phyloP scores from a whole-genome alignment of 2,329 filamentous ascomycete genomes.

The Neodidymelliopsis sp. region DNA sequence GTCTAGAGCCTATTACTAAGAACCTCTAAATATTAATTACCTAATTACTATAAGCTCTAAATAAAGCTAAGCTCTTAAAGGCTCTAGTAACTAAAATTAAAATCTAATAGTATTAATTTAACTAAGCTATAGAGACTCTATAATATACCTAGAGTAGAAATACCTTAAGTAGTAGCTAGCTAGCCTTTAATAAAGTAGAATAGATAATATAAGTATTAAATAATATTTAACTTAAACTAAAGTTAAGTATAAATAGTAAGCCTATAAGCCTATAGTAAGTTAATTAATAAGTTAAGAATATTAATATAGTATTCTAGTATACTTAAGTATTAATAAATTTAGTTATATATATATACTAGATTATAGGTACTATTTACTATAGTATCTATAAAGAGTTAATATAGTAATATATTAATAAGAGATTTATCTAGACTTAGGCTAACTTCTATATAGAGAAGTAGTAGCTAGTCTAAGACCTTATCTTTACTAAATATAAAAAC shows the following conservation, averaged over 20 bases:
- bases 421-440: neutral
- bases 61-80: too few species aligned
- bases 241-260: neutral
- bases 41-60: too few species aligned
- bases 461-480: neutral
- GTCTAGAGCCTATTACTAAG: too few species aligned
- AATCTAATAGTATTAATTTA: too few species aligned
- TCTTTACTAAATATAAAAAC: neutral
- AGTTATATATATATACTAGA: neutral
- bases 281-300: constrained; percentile 6
- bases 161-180: too few species aligned
- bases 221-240: too few species aligned
- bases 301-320: constrained; percentile 2
- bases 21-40: too few species aligned
- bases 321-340: neutral
- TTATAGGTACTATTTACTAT: constrained; percentile 6
- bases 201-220: too few species aligned
- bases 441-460: neutral
- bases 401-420: neutral
- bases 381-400: constrained; percentile 1
- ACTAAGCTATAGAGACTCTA: neutral
- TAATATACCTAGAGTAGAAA: neutral
- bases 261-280: constrained; percentile 1
- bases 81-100: too few species aligned
- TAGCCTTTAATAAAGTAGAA: too few species aligned